Evolutionary conservation across 228 moss, liverwort and hornwort genomes (phyloP), one percentile per base, ranked within the genome.

Genomic region (Sphagnum magellanicum): DNA sequence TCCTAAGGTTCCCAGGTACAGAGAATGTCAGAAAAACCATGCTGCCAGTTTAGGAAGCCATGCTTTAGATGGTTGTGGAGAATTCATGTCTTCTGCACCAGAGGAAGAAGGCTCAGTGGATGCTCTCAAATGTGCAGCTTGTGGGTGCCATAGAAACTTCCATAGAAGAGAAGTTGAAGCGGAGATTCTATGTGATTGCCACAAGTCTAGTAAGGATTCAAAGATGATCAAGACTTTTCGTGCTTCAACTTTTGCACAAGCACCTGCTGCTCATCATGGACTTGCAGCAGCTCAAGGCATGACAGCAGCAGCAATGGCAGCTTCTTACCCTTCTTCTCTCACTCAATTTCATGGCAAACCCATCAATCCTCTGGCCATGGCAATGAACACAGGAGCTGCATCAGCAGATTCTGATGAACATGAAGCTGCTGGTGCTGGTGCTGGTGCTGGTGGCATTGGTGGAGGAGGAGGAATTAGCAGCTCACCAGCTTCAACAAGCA

Each of bases 21-120:
- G 90, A 79, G 93, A 93, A 85, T 97, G 97, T 77, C 91, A 93
- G 87, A 87, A 93, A 79, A 97, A 97, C 79, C 97, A 97, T 70
- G 97, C 97, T 76, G 90, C 93, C 73, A 88, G 71, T 85, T 78
- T 87, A 59, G 97, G 97, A 70, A 91, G 93, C 73, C 88, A 97
- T 72, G 97, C 93, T 68, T 87, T 91, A 65, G 97, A 97, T 84
- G 97, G 97, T 66, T 97, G 97, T 86, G 93, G 97, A 17, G 97
- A 97, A 89, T 97, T 97, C 77, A 97, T 97, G 97, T 88, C 97
- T 50, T 75, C 81, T 64, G 97, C 93, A 64, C 32, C 32, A 3
- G 32, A 32, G 32, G 97, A 90, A 78, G 91, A 93, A 78, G 93
- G 97, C 76, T 91, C 93, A 49, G 67, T 78, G 48, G 93, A 93